Base-by-base conservation (phyloP, 2,329 filamentous ascomycete species). In the Cladophialophora carrionii region DNA sequence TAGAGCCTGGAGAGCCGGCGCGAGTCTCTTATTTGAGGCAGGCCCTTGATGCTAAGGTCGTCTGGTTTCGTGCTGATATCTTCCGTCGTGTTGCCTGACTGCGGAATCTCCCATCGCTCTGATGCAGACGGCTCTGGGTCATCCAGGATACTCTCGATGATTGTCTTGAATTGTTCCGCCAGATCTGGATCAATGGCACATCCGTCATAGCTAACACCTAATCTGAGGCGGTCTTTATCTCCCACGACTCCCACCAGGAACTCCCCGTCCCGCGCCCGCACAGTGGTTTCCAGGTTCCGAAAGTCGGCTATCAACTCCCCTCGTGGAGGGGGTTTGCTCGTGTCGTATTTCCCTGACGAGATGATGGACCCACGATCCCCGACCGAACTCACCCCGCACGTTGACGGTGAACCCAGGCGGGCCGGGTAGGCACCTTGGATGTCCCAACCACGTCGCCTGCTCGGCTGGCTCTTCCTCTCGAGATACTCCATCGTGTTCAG, bases 331-430 rank as follows among this genome's bases (percentile, higher is more conserved):
- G 17, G 26, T 12, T 56, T 43, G 3, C 32, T 22, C 22, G 67
- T 62, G 51, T 71, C 62, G 37, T 68, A 67, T 17, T 67, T 67
- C 20, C 64, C 63, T 4, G 60, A 41, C n/a, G 66, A 31, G 10
- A 70, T 62, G 43, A 71, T 34, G 14, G 63, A 58, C n/a, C 55
- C 63, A 10, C 66, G 63, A 14, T 65, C 64, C 7, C 69, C 68
- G 20, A 71, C 66, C 8, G 68, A 71, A 52, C 69, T 71, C 31
- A 71, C 67, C 12, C 69, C 69, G 26, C 68, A 70, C 10, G 69
- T 71, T 4, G 68, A 59, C 10, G 62, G 64, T 43, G n/a, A 46
- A 29, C 20, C n/a, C 24, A 12, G 20, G 53, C 14, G 64, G 5
- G 37, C 69, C 26, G 68, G 66, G 46, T 68, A 69, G 1, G 22